Base-by-base conservation (phyloP, 192 early-diverging fungal species). In the Endogone sp. region DNA sequence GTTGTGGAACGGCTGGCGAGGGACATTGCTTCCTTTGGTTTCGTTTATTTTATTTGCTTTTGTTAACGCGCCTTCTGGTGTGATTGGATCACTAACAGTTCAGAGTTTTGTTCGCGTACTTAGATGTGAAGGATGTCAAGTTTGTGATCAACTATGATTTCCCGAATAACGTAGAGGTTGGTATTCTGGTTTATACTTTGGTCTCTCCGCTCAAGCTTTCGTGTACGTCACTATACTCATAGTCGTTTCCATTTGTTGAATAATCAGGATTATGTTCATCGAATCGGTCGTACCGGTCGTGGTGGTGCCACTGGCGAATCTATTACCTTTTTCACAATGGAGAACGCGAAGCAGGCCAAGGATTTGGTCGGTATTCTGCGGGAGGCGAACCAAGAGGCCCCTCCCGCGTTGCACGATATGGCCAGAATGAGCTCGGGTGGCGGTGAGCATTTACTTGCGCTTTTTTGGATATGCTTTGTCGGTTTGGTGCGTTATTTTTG, bases 111-210 rank as follows among this genome's bases (percentile, higher is more conserved):
- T 60, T 72, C 44, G 32, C n/a, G 26, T 62, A 31, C 69, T 26
- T 78, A 90, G 92, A 93, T 79, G 87, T 93, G 80, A 95, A 95
- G 75, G 92, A 96, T 77, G 94, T 99, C 76, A 96, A 96, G 75
- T 93, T 91, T 78, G 97, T 99, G 20, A 94, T 99, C 82, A 99
- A 99, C 79, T 93, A 92, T 69, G 94, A 95, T 65, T 95, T 95
- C 85, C 97, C 97, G 25, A 87, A 88, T 69, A 96, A 91, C 69
- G 86, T 93, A 66, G 92, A 93, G 37, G 37, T 49, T 6, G 16
- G 37, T 49, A 49, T 49, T 49, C 16, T 16, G 16, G 16, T 49
- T 49, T 6, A 16, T 1, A 4, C 6, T 49, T 16, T 49, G 37
- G 37, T 49, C 16, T 16, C 13, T 44, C 37, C 37, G 6, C 16